These are phyloP conservation scores for Daldinia sp. DNA, from an alignment of 2,329 filamentous ascomycete genomes.

Conservation along the genomic window DNA sequence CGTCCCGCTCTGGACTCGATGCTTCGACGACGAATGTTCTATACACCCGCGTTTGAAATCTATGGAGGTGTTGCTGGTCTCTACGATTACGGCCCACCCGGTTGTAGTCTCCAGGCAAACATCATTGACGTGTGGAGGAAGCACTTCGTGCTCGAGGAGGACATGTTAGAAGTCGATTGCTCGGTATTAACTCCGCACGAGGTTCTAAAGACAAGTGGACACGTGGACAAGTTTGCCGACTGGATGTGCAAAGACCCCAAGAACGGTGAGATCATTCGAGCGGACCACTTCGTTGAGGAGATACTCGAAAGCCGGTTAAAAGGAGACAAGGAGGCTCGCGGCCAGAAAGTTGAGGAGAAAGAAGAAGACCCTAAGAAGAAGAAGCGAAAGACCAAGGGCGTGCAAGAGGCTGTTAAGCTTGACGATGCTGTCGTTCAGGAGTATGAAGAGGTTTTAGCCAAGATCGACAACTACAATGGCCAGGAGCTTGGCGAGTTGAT, in stretches of 20 bases:
- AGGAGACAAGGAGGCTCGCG: conserved; percentile 91
- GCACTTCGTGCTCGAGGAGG: conserved; percentile 91
- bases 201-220: conserved; percentile 93
- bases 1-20: conserved; percentile 82
- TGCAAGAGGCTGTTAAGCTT: conserved; percentile 80
- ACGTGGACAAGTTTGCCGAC: conserved; percentile 97
- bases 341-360: conserved; percentile 79
- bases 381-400: conserved; percentile 87
- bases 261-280: conserved; percentile 94
- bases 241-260: conserved; percentile 99
- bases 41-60: conserved; percentile 94
- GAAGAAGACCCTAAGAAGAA: conserved; percentile 75
- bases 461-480: conserved; percentile 94
- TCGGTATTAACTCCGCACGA: conserved; percentile 92
- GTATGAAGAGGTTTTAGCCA: conserved; percentile 90
- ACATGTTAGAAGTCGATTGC: conserved; percentile 95
- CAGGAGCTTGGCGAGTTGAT: conserved; percentile 87
- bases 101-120: conserved; percentile 85
- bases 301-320: conserved; percentile 87
- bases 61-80: conserved; percentile 90
- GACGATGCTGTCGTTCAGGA: conserved; percentile 86
- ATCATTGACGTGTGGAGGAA: conserved; percentile 91
- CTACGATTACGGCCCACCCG: conserved; percentile 92
- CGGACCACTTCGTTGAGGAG: conserved; percentile 96
- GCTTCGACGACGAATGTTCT: conserved; percentile 89